Percentiles rank a stretch among this genome's conserved stretches.
Evolutionary conservation across 768 basidiomycete species (phyloP).

Genomic region (Termitomyces sp.): DNA sequence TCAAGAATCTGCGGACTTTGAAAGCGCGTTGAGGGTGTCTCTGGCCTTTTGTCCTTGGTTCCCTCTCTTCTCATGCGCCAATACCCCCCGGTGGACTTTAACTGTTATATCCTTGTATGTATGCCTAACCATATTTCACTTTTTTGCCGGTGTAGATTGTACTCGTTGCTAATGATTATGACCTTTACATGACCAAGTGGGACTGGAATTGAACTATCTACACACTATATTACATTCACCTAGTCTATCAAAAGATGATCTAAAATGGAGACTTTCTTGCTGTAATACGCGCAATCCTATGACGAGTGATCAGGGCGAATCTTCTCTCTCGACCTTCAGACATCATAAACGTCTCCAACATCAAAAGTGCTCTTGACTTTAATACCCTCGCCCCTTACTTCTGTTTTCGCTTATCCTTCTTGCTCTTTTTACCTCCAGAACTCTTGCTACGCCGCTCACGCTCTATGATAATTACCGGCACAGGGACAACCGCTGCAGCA

Average conservation of each 20-base stretch:
- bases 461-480: slow-evolving; percentile 5
- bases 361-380: no score
- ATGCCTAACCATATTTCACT: background rate
- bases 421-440: background rate
- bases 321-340: no score
- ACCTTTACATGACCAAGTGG: background rate
- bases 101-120: background rate
- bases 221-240: background rate
- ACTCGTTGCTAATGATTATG: background rate
- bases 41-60: no score
- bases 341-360: no score
- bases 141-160: background rate
- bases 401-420: background rate
- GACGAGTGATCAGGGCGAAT: no score
- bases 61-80: background rate
- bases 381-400: no score
- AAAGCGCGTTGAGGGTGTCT: slow-evolving; percentile 6
- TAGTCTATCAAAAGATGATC: background rate
- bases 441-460: background rate
- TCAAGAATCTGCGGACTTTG: slow-evolving; percentile 15
- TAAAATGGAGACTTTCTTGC: background rate
- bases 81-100: background rate
- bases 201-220: background rate
- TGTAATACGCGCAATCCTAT: no score
- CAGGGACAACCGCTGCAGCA: background rate